These are phyloP conservation scores for Trichomonas vaginalis DNA, from an alignment of 208 protist genomes.

Conservation along the genomic window DNA sequence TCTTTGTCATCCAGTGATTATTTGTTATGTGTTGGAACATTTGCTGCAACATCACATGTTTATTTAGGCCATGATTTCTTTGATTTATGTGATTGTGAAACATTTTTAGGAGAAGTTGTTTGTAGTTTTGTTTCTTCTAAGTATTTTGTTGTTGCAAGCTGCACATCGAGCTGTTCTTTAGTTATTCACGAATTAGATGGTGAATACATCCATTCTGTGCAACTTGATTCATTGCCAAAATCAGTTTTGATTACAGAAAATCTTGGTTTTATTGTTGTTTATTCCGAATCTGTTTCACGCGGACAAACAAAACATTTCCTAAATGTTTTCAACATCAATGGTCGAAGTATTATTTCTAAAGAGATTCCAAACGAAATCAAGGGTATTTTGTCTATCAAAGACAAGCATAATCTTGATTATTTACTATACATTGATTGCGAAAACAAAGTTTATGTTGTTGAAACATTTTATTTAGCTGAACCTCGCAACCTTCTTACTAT, in stretches of 20 bases:
- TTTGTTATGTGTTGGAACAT: not conserved
- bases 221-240: not conserved
- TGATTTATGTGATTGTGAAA: not conserved
- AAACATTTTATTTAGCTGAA: not conserved
- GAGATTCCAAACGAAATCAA: not conserved
- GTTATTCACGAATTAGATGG: not conserved
- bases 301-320: not conserved
- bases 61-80: not conserved
- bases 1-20: not conserved
- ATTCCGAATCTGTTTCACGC: not conserved
- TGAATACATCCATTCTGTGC: not conserved
- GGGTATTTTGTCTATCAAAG: not conserved
- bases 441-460: not conserved
- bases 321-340: not conserved
- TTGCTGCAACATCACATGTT: not conserved
- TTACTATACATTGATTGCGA: not conserved
- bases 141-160: not conserved
- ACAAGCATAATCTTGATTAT: not conserved
- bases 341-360: not conserved
- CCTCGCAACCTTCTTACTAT: not conserved
- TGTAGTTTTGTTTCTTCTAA: not conserved
- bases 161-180: not conserved
- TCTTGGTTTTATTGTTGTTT: not conserved
- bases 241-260: not conserved
- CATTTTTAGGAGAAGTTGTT: not conserved